phyloP scores from a whole-genome alignment of 352 stramenopile genomes.

The Pythium oligandrum region DNA sequence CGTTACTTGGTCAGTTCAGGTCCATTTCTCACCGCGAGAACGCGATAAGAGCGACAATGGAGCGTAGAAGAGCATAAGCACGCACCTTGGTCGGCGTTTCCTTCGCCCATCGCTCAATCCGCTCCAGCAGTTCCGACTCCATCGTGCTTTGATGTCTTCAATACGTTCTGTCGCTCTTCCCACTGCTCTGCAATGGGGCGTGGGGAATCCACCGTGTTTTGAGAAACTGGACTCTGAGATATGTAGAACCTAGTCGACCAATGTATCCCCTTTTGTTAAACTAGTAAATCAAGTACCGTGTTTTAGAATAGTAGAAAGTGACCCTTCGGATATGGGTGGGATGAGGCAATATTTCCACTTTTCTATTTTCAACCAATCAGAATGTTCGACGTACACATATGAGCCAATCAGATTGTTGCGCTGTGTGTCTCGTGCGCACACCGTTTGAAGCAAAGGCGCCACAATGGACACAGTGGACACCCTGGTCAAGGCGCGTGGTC shows the following conservation, averaged over 20 bases:
- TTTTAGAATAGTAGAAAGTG: no score
- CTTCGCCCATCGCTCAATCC: conserved; percentile 69
- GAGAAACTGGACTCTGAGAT: neutral
- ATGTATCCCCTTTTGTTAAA: no score
- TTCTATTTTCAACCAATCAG: conserved; percentile 1
- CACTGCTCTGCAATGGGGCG: no score
- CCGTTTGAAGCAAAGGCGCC: no score
- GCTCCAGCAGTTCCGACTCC: conserved; percentile 70
- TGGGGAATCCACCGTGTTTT: conserved; percentile 14
- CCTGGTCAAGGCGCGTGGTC: neutral
- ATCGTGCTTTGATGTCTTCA: conserved; percentile 16
- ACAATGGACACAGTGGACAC: no score
- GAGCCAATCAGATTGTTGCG: no score
- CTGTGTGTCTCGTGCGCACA: no score
- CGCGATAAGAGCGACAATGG: neutral
- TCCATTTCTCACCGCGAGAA: neutral
- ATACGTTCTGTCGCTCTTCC: no score
- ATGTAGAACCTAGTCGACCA: no score
- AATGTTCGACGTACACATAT: neutral
- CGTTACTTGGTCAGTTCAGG: conserved; percentile 5
- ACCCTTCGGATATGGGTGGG: no score
- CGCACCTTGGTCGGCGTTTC: conserved; percentile 59
- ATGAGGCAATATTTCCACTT: conserved; percentile 2
- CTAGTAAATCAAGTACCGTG: no score
- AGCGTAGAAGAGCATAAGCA: neutral